phyloP scores from a whole-genome alignment of 1,284 basidiomycete genomes.

The Prillingera fragicola region DNA sequence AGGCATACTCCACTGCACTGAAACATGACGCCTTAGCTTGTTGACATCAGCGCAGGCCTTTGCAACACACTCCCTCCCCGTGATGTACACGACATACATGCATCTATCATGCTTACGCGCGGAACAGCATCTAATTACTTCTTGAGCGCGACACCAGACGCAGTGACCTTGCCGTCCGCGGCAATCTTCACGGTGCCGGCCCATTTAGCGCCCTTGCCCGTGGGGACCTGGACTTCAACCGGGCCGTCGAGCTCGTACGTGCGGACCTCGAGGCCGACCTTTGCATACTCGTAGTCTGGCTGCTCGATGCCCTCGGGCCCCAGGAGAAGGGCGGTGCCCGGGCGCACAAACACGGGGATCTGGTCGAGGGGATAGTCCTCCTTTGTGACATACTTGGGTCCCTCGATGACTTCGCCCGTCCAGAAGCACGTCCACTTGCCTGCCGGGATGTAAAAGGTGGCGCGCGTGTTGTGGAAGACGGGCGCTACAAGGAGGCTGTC shows the following conservation, averaged over 20 bases:
- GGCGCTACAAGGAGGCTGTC: slow-evolving; percentile 67
- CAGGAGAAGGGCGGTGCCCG: slow-evolving; percentile 56
- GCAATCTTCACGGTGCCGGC: slow-evolving; percentile 22
- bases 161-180: slow-evolving; percentile 12
- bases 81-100: too few relatives aligned
- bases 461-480: slow-evolving; percentile 56
- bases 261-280: slow-evolving; percentile 53
- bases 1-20: too few relatives aligned
- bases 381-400: slow-evolving; percentile 34
- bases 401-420: slow-evolving; percentile 24
- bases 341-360: slow-evolving; percentile 63
- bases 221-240: slow-evolving; percentile 50
- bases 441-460: slow-evolving; percentile 63
- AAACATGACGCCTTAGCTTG: too few relatives aligned
- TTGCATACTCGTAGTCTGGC: slow-evolving; percentile 62
- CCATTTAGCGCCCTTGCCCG: slow-evolving; percentile 35
- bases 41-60: too few relatives aligned
- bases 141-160: slow-evolving; percentile 6
- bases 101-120: too few relatives aligned
- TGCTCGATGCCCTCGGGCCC: slow-evolving; percentile 56
- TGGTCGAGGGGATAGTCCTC: slow-evolving; percentile 30
- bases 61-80: too few relatives aligned
- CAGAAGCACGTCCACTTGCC: slow-evolving; percentile 61
- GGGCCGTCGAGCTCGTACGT: slow-evolving; percentile 54
- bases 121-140: too few relatives aligned